These are phyloP conservation scores for Citrus hindsii DNA, from an alignment of 345 rosid genomes.

Conservation along the genomic window DNA sequence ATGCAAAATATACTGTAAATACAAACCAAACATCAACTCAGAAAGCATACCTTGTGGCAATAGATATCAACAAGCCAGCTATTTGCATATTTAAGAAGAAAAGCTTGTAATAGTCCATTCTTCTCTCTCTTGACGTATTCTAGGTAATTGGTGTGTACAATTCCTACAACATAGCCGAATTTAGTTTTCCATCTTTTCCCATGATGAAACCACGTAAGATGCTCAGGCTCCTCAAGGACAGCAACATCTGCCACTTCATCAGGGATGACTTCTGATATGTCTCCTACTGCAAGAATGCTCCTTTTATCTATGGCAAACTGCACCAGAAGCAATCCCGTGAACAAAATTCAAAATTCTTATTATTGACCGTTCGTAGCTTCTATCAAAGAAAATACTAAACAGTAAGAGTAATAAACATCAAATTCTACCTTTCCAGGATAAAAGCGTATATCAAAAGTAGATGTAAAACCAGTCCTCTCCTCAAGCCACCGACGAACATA, in stretches of 20 bases:
- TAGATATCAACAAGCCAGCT: slow-evolving; percentile 83
- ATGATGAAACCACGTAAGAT: slow-evolving; percentile 99
- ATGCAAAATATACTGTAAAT: neutral
- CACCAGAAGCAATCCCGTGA: slow-evolving; percentile 14
- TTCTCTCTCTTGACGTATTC: slow-evolving; percentile 86
- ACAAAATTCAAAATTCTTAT: neutral
- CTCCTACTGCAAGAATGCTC: slow-evolving; percentile 91
- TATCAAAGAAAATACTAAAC: neutral
- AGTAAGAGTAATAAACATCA: neutral
- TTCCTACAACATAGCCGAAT: slow-evolving; percentile 71
- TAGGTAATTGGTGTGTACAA: slow-evolving; percentile 89
- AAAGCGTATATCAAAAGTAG: slow-evolving; percentile 53
- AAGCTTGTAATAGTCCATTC: slow-evolving; percentile 61
- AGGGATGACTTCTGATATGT: slow-evolving; percentile 65
- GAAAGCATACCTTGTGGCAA: slow-evolving; percentile 77
- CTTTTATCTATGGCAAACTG: slow-evolving; percentile 86
- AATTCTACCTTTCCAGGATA: slow-evolving; percentile 81
- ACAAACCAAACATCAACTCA: neutral
- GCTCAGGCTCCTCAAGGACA: slow-evolving; percentile 98
- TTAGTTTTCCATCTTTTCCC: slow-evolving; percentile 90
- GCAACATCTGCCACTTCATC: slow-evolving; percentile 87
- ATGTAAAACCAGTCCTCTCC: slow-evolving; percentile 55
- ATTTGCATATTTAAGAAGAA: slow-evolving; percentile 59
- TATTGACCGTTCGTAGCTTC: neutral
- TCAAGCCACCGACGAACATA: slow-evolving; percentile 78